Evolutionary conservation across 148 eudicot genomes (phyloP).

Genomic region (Rhododendron kiyosumense): DNA sequence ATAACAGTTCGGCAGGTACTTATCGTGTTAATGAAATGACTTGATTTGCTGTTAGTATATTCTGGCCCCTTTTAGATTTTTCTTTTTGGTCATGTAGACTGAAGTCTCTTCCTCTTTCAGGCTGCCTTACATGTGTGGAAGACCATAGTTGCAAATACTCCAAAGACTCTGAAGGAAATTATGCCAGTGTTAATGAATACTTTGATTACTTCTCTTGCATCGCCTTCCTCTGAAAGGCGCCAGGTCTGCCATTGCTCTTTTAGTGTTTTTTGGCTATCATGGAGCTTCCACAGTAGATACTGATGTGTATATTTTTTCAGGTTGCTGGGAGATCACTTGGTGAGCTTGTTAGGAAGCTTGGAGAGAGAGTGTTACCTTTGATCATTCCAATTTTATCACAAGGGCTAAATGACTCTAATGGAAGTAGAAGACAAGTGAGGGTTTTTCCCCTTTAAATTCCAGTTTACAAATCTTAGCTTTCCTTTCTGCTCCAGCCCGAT

Average conservation of each 20-base stretch:
- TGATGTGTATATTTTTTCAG: conserved; percentile 26
- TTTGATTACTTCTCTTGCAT: conserved; percentile 83
- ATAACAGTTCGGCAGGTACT: conserved; percentile 92
- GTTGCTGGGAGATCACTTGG: conserved; percentile 93
- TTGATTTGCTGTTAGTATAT: background rate
- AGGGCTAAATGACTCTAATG: conserved; percentile 73
- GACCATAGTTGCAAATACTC: conserved; percentile 94
- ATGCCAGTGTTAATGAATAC: conserved; percentile 98
- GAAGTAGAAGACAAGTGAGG: conserved; percentile 89
- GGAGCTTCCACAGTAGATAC: background rate
- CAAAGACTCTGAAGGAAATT: conserved; percentile 93
- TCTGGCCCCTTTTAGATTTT: background rate
- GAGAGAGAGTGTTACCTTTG: conserved; percentile 95
- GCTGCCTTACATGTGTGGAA: conserved; percentile 99
- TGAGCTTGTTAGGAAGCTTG: conserved; percentile 96
- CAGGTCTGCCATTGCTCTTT: conserved; percentile 48
- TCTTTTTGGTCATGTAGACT: background rate
- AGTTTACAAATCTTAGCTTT: background rate
- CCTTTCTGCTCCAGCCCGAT: background rate
- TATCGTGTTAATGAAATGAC: background rate
- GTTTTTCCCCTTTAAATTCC: background rate
- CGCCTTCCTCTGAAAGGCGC: conserved; percentile 89
- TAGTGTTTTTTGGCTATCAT: background rate
- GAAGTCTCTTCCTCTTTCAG: conserved; percentile 29
- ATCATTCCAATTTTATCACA: conserved; percentile 81